Evolutionary conservation across 768 basidiomycete genomes (phyloP).

Genomic region (Daedalea quercina): DNA sequence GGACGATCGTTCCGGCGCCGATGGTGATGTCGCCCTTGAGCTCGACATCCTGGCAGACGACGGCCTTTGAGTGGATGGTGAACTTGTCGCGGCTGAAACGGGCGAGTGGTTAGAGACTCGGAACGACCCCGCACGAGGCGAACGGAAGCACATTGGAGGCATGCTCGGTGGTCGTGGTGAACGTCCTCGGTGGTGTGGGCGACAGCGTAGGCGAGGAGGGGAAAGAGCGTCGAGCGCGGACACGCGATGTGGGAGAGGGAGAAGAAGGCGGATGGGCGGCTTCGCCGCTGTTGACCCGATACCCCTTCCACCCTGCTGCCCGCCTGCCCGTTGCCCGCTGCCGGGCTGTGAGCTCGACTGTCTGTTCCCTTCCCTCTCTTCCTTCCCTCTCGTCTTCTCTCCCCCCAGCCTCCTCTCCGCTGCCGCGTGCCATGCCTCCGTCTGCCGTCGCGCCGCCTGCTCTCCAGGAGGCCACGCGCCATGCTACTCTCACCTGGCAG

Average conservation of each 20-base stretch:
- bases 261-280: too few species aligned
- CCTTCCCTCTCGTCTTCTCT: background rate
- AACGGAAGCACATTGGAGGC: slow-evolving; percentile 13
- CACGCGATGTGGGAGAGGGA: too few species aligned
- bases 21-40: slow-evolving; percentile 93
- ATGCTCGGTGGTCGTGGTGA: slow-evolving; percentile 5
- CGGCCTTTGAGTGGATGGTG: slow-evolving; percentile 83
- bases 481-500: slow-evolving; percentile 74
- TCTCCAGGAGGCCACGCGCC: slow-evolving; percentile 57
- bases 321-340: background rate
- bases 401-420: background rate
- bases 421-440: slow-evolving; percentile 10
- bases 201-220: background rate
- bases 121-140: background rate
- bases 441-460: slow-evolving; percentile 34
- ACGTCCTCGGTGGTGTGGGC: background rate
- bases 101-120: background rate
- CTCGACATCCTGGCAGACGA: slow-evolving; percentile 91
- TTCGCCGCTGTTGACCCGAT: background rate
- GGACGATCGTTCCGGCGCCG: slow-evolving; percentile 82
- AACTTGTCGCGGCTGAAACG: slow-evolving; percentile 72
- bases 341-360: background rate
- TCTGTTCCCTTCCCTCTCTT: too few species aligned
- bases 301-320: slow-evolving; percentile 6
- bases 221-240: background rate